phyloP scores from a whole-genome alignment of 2,329 filamentous ascomycete species.

The Epichloe gansuensis region DNA sequence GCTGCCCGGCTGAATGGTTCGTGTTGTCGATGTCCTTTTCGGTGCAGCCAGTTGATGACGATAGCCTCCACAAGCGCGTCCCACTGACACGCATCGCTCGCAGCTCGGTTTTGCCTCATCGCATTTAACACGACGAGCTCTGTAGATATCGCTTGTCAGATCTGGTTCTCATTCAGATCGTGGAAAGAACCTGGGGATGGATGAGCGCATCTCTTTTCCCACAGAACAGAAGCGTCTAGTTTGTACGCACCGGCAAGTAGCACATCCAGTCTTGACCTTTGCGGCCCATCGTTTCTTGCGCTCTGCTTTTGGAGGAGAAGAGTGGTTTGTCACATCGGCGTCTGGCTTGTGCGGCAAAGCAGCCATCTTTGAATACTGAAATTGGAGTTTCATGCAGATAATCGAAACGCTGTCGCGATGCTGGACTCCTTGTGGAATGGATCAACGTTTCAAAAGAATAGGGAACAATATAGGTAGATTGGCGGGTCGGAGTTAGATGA shows the following conservation, averaged over 20 bases:
- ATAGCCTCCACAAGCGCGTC: constrained; percentile 1
- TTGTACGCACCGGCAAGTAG: constrained; percentile 4
- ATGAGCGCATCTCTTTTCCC: not conserved
- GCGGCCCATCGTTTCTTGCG: constrained; percentile 4
- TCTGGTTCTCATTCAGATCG: not conserved
- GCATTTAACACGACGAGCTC: constrained; percentile 4
- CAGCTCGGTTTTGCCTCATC: constrained; percentile 4
- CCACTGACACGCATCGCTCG: not conserved
- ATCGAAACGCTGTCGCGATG: not conserved
- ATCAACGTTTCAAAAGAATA: not conserved
- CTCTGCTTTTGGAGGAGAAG: not conserved
- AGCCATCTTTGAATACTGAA: not conserved
- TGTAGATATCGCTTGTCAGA: not conserved
- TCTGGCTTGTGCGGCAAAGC: not conserved
- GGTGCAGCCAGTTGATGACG: not conserved
- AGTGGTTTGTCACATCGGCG: not conserved
- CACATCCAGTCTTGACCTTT: constrained; percentile 6
- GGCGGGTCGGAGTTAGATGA: not conserved
- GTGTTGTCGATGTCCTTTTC: not conserved
- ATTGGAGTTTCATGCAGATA: not conserved
- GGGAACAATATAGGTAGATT: not conserved
- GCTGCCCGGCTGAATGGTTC: not conserved
- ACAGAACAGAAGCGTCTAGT: not conserved
- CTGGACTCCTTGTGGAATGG: not conserved
- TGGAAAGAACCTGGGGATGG: not conserved